These are phyloP conservation scores for Trypanosomatidae sp. DNA, from an alignment of 208 protist species.

Conservation along the genomic window DNA sequence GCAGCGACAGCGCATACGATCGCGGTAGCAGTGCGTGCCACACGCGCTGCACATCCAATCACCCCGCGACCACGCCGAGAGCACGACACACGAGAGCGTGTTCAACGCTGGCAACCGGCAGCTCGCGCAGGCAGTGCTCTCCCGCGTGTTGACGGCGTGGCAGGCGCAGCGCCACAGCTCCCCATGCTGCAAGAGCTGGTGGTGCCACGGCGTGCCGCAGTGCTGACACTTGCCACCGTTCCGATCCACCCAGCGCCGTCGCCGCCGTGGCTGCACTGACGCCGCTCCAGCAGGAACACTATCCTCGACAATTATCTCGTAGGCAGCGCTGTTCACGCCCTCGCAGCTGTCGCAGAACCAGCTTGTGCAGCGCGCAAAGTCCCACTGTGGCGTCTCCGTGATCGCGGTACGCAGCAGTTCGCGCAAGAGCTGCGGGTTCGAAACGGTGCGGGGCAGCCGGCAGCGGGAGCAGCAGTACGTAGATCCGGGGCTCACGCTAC, in stretches of 20 bases:
- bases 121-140: conserved; percentile 31
- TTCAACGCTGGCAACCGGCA: conserved; percentile 60
- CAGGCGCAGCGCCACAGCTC: conserved; percentile 75
- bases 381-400: conserved; percentile 23
- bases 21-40: conserved; percentile 57
- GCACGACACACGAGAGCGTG: conserved; percentile 32
- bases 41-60: conserved; percentile 74
- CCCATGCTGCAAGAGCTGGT: conserved; percentile 35
- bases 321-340: conserved; percentile 60
- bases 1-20: conserved; percentile 50
- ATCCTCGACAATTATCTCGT: conserved; percentile 30
- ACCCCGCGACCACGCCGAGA: conserved; percentile 66
- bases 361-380: conserved; percentile 55
- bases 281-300: no score
- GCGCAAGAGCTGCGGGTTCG: conserved; percentile 14
- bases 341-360: conserved; percentile 77
- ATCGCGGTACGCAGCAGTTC: conserved; percentile 21
- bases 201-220: conserved; percentile 70
- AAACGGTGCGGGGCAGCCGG: conserved; percentile 53
- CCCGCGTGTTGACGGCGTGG: conserved; percentile 49
- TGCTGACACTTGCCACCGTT: conserved; percentile 42
- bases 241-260: conserved; percentile 16
- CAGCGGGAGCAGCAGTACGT: conserved; percentile 57
- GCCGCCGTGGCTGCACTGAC: no score
- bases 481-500: conserved; percentile 30